phyloP scores from a whole-genome alignment of 148 eudicot species.

The Vaccinium vitisidaea region DNA sequence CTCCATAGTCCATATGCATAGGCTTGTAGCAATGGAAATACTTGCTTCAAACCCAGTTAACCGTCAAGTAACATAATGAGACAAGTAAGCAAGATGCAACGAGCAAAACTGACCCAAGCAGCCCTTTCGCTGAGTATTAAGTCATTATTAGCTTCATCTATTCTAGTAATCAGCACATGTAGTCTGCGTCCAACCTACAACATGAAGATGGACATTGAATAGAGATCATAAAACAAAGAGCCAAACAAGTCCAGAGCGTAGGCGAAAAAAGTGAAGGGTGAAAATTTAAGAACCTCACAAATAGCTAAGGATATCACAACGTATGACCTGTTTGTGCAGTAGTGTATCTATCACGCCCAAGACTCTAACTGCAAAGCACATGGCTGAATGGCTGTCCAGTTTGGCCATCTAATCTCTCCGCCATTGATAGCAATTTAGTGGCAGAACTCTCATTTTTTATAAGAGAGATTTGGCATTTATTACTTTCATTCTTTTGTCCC shows the following conservation, averaged over 20 bases:
- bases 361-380: neutral
- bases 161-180: conserved; percentile 64
- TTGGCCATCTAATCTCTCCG: neutral
- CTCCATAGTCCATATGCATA: conserved; percentile 9
- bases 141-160: conserved; percentile 84
- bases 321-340: neutral
- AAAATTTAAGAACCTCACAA: conserved; percentile 5
- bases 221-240: neutral
- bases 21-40: neutral
- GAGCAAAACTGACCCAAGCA: conserved; percentile 72
- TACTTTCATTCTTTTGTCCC: neutral
- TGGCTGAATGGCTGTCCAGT: neutral
- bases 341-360: neutral
- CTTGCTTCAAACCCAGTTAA: conserved; percentile 3
- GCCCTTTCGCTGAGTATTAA: conserved; percentile 78
- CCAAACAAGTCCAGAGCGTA: neutral
- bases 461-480: neutral
- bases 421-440: neutral
- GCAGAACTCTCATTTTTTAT: neutral
- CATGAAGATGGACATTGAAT: conserved; percentile 5
- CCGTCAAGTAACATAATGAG: conserved; percentile 6
- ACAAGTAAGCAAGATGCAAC: neutral
- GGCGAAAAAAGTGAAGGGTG: neutral
- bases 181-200: conserved; percentile 68
- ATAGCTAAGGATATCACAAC: neutral